Evolutionary conservation across 345 rosid genomes (phyloP), one percentile per base, ranked within the genome.

Genomic region (Salix purpurea): DNA sequence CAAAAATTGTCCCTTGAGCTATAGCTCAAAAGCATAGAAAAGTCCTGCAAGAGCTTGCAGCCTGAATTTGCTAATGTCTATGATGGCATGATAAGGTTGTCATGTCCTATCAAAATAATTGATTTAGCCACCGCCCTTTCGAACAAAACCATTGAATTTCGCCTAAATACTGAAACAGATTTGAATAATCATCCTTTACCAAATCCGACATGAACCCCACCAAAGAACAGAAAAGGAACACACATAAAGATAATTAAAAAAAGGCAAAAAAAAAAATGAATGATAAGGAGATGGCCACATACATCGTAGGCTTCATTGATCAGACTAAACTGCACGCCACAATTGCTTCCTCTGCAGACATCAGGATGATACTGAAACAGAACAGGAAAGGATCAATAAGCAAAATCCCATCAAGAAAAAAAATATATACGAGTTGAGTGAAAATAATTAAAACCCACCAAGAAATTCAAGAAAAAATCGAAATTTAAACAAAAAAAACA

Each of bases 281-380:
- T 0, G 28, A 8, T 28, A 12, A 1, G 66, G 65, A 42, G 28
- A 65, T 2, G 30, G 16, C n/a, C 18, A 73, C 95, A 67, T 86
- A 95, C 99, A 80, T 95, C 87, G 74, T 95, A 95, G 58, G 99
- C 99, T 87, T 95, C 96, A 66, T 89, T 90, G 46, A 96, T 93
- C 40, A 71, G 86, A 67, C 86, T 94, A 82, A 96, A 96, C 70
- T 90, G 88, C 16, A 87, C 86, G 2, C 91, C 94, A 32, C 94
- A 91, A 80, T 91, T 91, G 81, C 72, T 89, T 85, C 93, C 99
- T 85, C 91, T 90, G 82, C 99, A 96, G 9, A 96, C 98, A 81
- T 96, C 99, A 15, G 99, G 99, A 88, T 96, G 99, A 86, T 92
- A 92, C 97, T 92, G 92, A 74, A 83, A 61, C 60, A 70, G 1